Conservation (phyloP, 495 filamentous ascomycete species). For the Platismatia glauca region DNA sequence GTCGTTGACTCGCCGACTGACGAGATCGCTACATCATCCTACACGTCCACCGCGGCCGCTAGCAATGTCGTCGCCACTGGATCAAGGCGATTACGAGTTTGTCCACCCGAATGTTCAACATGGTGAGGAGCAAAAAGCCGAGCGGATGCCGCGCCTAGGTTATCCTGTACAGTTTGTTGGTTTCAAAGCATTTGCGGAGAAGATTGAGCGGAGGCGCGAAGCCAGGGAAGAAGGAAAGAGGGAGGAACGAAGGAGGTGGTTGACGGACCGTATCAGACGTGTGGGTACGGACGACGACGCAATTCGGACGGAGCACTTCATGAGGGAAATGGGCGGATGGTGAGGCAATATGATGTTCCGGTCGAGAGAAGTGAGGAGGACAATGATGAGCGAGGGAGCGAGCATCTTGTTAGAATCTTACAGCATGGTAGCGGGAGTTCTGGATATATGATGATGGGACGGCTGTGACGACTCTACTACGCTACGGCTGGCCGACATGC, state of each 20-base stretch:
- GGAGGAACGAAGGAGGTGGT: constrained; percentile 54
- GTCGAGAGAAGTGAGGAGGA: no score
- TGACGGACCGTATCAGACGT: constrained; percentile 58
- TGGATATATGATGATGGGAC: constrained; percentile 10
- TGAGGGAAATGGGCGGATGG: constrained; percentile 1
- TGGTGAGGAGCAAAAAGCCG: constrained; percentile 31
- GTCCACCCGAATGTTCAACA: constrained; percentile 23
- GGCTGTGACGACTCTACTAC: constrained; percentile 9
- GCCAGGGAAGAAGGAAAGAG: constrained; percentile 43
- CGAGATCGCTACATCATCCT: neutral
- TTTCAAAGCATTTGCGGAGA: constrained; percentile 42
- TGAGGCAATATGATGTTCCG: neutral
- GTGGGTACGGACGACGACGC: constrained; percentile 3
- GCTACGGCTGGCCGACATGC: constrained; percentile 6
- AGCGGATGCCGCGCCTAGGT: constrained; percentile 37
- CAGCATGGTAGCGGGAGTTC: neutral
- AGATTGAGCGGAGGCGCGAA: constrained; percentile 50
- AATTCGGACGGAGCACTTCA: neutral
- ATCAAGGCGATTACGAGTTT: constrained; percentile 21
- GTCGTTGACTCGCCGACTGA: neutral
- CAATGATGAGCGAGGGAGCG: neutral
- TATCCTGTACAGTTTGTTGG: constrained; percentile 46
- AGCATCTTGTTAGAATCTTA: neutral
- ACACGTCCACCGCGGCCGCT: neutral
- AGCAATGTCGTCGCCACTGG: neutral